phyloP scores from a whole-genome alignment of 2,329 filamentous ascomycete genomes.

The Alternaria brassicae region DNA sequence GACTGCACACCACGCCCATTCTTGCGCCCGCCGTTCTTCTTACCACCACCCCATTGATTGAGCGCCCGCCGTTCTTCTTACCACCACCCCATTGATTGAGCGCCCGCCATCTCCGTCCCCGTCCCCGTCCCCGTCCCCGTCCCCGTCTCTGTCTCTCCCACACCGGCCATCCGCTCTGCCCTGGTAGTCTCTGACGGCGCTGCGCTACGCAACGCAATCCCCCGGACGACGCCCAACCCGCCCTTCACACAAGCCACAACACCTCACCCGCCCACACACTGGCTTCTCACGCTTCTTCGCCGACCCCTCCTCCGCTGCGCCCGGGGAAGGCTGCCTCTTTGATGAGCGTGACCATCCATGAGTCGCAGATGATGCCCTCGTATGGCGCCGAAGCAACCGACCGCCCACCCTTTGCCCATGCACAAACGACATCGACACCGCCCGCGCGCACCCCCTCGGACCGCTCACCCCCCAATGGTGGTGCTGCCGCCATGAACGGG shows the following conservation, averaged over 20 bases:
- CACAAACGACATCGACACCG: conserved; percentile 45
- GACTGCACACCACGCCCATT: conserved; percentile 22
- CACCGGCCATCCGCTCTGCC: conserved; percentile 6
- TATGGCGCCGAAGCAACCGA: conserved; percentile 57
- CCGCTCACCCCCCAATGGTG: conserved; percentile 40
- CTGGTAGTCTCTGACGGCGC: conserved; percentile 11
- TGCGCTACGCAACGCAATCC: conserved; percentile 19
- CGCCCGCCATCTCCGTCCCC: too few relatives aligned
- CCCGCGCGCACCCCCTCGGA: conserved; percentile 38
- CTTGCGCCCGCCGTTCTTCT: conserved; percentile 19
- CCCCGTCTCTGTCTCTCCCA: conserved; percentile 1
- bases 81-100: not conserved
- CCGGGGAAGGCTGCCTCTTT: conserved; percentile 37
- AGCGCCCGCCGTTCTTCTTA: conserved; percentile 8
- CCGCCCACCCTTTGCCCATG: conserved; percentile 34
- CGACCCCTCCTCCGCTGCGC: conserved; percentile 36
- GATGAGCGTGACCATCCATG: conserved; percentile 45
- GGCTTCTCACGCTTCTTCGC: conserved; percentile 35
- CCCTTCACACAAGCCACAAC: conserved; percentile 22
- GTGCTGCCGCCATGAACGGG: conserved; percentile 42
- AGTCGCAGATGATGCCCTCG: conserved; percentile 58
- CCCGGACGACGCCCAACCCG: conserved; percentile 15
- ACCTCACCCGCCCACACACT: conserved; percentile 20
- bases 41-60: conserved; percentile 4
- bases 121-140: too few relatives aligned